phyloP scores from a whole-genome alignment of 768 basidiomycete species.

The Clavulina sp. region DNA sequence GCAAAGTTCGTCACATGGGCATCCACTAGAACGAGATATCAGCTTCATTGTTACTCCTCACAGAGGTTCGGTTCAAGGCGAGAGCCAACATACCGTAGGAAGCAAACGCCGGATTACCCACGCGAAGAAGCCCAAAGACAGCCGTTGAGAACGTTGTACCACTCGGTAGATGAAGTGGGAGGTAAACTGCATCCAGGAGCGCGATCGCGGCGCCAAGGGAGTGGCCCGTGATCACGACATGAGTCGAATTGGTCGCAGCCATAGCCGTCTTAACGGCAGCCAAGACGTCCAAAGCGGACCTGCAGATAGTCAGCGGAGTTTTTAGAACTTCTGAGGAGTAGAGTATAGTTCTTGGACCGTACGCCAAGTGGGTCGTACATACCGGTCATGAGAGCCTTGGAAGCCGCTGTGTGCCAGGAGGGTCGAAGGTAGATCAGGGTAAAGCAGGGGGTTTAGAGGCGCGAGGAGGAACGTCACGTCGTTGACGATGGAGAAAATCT shows the following conservation, averaged over 20 bases:
- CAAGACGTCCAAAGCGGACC: background rate
- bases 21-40: too few species aligned
- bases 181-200: background rate
- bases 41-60: background rate
- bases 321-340: background rate
- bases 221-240: background rate
- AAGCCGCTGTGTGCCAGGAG: background rate
- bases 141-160: background rate
- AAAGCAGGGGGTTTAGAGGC: background rate
- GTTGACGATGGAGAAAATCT: background rate
- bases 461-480: background rate
- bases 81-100: background rate
- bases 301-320: background rate
- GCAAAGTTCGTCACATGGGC: background rate
- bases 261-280: background rate
- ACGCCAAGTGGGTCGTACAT: background rate
- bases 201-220: background rate
- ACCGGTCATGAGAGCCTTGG: background rate
- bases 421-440: background rate
- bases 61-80: background rate
- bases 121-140: constrained; percentile 13
- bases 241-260: background rate
- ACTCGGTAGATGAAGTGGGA: background rate
- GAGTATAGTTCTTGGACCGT: too few species aligned
- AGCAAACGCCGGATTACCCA: constrained; percentile 4